A percentile compares a stretch with the other conserved stretches of the same genome.
Evolutionary conservation across 2,329 filamentous ascomycete species (phyloP).

Genomic region (Colletotrichum magnum): DNA sequence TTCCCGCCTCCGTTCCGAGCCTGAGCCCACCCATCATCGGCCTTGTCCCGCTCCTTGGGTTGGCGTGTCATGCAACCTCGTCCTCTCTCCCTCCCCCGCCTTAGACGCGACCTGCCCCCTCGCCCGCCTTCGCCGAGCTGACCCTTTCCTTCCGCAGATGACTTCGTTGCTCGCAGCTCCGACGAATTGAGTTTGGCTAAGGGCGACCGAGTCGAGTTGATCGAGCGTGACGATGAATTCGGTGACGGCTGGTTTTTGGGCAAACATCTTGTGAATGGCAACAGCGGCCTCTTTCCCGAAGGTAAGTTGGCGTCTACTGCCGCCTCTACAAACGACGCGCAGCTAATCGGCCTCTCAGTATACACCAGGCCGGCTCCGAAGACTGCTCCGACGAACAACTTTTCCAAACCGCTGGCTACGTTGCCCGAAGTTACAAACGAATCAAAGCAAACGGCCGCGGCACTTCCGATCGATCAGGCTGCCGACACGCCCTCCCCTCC

Average conservation of each 20-base stretch:
- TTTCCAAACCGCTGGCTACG: slow-evolving; percentile 49
- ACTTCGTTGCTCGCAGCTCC: slow-evolving; percentile 90
- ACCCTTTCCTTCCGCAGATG: slow-evolving; percentile 69
- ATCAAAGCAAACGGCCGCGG: slow-evolving; percentile 40
- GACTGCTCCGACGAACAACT: slow-evolving; percentile 48
- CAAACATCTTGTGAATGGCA: slow-evolving; percentile 79
- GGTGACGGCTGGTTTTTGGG: slow-evolving; percentile 90
- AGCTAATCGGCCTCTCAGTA: slow-evolving; percentile 57
- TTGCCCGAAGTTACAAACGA: slow-evolving; percentile 50
- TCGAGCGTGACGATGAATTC: slow-evolving; percentile 90
- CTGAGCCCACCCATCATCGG: slow-evolving; percentile 16
- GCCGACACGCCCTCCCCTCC: slow-evolving; percentile 24
- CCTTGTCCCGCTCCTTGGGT: slow-evolving; percentile 18
- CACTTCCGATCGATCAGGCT: slow-evolving; percentile 5
- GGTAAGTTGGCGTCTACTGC: slow-evolving; percentile 64
- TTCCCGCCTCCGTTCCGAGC: slow-evolving; percentile 15
- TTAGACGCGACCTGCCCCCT: slow-evolving; percentile 14
- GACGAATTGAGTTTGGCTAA: slow-evolving; percentile 93
- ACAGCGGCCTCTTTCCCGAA: slow-evolving; percentile 86
- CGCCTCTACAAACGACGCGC: slow-evolving; percentile 24
- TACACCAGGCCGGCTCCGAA: slow-evolving; percentile 74
- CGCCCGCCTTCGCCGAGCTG: slow-evolving; percentile 10
- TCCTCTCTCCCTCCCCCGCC: slow-evolving; percentile 26
- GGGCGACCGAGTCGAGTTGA: slow-evolving; percentile 85
- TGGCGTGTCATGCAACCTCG: slow-evolving; percentile 31